Evolutionary conservation across 495 filamentous ascomycete genomes (phyloP).

Genomic region (Daldinia decipiens): DNA sequence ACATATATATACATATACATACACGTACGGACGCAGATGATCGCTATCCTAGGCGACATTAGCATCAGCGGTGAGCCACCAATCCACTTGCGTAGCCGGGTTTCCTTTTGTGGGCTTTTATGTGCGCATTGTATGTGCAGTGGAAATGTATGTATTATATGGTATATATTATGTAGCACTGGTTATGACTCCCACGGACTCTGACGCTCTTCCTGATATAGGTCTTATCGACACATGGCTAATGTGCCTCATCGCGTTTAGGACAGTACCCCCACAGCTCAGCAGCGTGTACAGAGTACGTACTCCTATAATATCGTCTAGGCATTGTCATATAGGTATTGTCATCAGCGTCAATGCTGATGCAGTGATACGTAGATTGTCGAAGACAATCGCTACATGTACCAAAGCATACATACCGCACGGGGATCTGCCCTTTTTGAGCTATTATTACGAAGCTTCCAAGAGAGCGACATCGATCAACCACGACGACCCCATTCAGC

Average conservation of each 20-base stretch:
- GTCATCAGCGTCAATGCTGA: slow-evolving; percentile 36
- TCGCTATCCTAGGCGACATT: slow-evolving; percentile 41
- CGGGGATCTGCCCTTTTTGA: slow-evolving; percentile 25
- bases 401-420: slow-evolving; percentile 27
- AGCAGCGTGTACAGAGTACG: slow-evolving; percentile 25
- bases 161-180: not conserved
- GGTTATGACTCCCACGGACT: not conserved
- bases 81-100: slow-evolving; percentile 34
- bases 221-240: slow-evolving; percentile 45
- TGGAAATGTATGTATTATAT: not conserved
- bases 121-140: slow-evolving; percentile 2
- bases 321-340: too few relatives aligned
- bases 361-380: slow-evolving; percentile 45
- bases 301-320: slow-evolving; percentile 34
- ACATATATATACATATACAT: too few relatives aligned
- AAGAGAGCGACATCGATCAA: slow-evolving; percentile 34
- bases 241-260: slow-evolving; percentile 16
- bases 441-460: slow-evolving; percentile 36
- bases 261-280: slow-evolving; percentile 30
- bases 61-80: slow-evolving; percentile 43
- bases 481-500: slow-evolving; percentile 20
- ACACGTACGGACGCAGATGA: slow-evolving; percentile 27
- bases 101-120: slow-evolving; percentile 27
- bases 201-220: slow-evolving; percentile 15
- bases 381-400: slow-evolving; percentile 43